Base-by-base conservation (phyloP, 768 basidiomycete species). In the Cystobasidium ongulense region DNA sequence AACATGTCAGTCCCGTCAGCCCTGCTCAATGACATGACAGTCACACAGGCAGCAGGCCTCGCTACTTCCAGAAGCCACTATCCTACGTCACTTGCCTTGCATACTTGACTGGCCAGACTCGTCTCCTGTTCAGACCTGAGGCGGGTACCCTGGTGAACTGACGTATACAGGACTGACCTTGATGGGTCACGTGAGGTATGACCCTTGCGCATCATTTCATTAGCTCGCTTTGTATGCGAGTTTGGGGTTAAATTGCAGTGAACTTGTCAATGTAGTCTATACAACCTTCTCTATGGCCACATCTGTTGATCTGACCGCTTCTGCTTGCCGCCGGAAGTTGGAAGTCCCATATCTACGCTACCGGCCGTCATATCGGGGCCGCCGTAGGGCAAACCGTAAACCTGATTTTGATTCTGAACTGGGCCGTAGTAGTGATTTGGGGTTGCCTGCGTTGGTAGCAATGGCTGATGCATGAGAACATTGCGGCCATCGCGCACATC, bases 381-480 rank as follows among this genome's bases (percentile, higher is more conserved):
- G n/a, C 31, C 27, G 35, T 57, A 57, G 1, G 68, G 54, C n/a
- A 23, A 10, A 3, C 18, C 53, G 36, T 71, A 54, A 2, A 35
- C 21, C 1, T 71, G 53, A 15, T 36, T 21, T 38, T 31, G n/a
- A 25, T 27, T n/a, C 15, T 52, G 68, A n/a, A 29, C 13, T 27
- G 33, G 50, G 38, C 23, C 35, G 38, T 57, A 71, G 15, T 31
- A 25, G 1, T 27, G 29, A 29, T 36, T 36, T 23, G 54, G 31
- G 18, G 21, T 13, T 33, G 53, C 68, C 53, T 54, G 54, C 23
- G 68, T 71, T 10, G 68, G 68, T n/a, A 71, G 50, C 18, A 71
- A 54, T n/a, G 68, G 68, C 54, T 71, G 68, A 85, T 85, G 50
- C 86, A 76, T 52, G 8, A 71, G 11, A 2, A 29, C 33, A 38